Evolutionary conservation across 2,329 filamentous ascomycete genomes (phyloP), one percentile per base, ranked within the genome.

Genomic region (Magnaporthiopsis poae): DNA sequence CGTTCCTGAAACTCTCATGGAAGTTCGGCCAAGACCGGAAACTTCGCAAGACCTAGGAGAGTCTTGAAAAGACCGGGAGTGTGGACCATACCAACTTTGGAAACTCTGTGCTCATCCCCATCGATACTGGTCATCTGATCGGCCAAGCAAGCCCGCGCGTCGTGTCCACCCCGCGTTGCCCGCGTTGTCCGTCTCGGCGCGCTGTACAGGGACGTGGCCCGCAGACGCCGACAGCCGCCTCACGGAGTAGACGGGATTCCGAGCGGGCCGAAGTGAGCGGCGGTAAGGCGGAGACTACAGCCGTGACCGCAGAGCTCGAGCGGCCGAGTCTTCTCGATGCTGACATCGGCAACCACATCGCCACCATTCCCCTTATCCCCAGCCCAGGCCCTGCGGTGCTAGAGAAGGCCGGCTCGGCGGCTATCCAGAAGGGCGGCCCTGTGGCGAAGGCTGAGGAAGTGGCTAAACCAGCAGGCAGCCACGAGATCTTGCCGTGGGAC

Each of bases 1-100:
- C 81, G 1, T 78, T 81, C 62, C 67, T 77, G 64, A 78, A 77
- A 64, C 66, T 69, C 52, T 64, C 68, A 11, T 71, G 70, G 68
- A 66, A 60, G 1, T 35, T 65, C 31, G 33, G 56, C 11, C 35
- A 33, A 59, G 31, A 65, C 25, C 52, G 31, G 46, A 52, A 60
- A 5, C n/a, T 59, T 60, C 27, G 36, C 52, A 39, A 56, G 52
- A 60, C 27, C 56, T 65, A 65, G 63, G 31, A 27, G 29, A n/a
- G 29, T 25, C 63, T 36, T 15, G 63, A 60, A 12, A 29, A 52
- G 59, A 25, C 63, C 12, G 35, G 11, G 12, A 61, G 25, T 31
- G 60, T 25, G 60, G 31, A 12, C 60, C 60, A 61, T 33, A 15
- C 60, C 21, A 61, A 18, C 25, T 13, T 31, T 21, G 60, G 13